Evolutionary conservation across 2,329 filamentous ascomycete genomes (phyloP).

Genomic region (Colletotrichum sp.): DNA sequence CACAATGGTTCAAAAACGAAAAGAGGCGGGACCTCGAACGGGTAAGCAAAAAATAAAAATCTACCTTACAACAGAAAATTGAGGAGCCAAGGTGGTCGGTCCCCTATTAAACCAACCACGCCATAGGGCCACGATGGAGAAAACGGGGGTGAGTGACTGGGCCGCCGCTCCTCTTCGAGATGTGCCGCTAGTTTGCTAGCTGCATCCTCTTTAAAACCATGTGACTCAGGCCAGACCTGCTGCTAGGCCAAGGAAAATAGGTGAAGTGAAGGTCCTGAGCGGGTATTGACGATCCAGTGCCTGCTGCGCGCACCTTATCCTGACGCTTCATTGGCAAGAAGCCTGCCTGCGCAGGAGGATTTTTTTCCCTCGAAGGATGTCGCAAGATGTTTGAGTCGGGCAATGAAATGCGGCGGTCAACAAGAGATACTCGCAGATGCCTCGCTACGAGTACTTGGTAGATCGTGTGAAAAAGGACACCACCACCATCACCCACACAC

Average conservation of each 20-base stretch:
- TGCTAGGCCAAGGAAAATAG: not conserved
- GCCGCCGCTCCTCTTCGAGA: not conserved
- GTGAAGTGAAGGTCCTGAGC: not conserved
- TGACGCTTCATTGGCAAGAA: not conserved
- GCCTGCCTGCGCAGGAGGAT: not conserved
- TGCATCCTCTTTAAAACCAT: slow-evolving; percentile 21
- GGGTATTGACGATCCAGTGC: slow-evolving; percentile 5
- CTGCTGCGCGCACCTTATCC: slow-evolving; percentile 8
- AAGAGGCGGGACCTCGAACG: not conserved
- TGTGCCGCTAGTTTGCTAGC: slow-evolving; percentile 18
- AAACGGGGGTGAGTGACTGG: not conserved
- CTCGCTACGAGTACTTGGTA: not conserved
- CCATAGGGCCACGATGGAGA: slow-evolving; percentile 20
- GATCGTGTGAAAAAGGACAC: not conserved
- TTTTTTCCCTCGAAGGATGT: not conserved
- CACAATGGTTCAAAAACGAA: slow-evolving; percentile 4
- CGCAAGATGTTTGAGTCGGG: not conserved
- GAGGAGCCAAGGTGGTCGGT: slow-evolving; percentile 15
- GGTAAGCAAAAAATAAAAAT: not conserved
- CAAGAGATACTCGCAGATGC: not conserved
- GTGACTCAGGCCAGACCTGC: slow-evolving; percentile 10
- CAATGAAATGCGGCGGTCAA: not conserved
- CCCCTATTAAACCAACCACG: slow-evolving; percentile 10
- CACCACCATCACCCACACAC: not conserved
- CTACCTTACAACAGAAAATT: not conserved